phyloP scores from a whole-genome alignment of 1,284 basidiomycete species.

The Puccinia hordei region DNA sequence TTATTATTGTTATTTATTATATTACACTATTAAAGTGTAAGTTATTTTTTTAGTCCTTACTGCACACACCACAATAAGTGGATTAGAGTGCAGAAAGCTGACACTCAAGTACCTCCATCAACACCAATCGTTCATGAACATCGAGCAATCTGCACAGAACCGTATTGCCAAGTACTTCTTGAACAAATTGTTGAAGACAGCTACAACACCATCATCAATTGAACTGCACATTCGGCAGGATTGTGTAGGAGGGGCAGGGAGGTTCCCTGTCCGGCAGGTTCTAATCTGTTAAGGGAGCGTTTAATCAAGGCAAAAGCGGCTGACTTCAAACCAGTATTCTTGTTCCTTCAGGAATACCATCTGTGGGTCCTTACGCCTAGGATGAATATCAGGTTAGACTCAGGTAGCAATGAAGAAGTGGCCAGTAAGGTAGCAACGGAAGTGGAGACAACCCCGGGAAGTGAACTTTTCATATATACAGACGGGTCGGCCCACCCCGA shows the following conservation, averaged over 20 bases:
- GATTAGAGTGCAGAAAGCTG: too few species aligned
- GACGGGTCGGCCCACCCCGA: constrained; percentile 8
- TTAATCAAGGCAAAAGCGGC: not conserved
- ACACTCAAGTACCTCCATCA: too few species aligned
- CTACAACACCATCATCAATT: too few species aligned
- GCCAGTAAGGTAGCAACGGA: not conserved
- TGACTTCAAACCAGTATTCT: not conserved
- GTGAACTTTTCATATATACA: not conserved
- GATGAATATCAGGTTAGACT: not conserved
- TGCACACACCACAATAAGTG: too few species aligned
- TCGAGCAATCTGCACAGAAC: too few species aligned
- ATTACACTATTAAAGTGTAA: too few species aligned
- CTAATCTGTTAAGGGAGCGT: not conserved
- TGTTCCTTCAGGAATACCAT: not conserved
- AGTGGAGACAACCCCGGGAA: not conserved
- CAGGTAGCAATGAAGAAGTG: not conserved
- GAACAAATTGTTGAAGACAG: too few species aligned
- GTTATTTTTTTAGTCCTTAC: too few species aligned
- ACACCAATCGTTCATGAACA: too few species aligned
- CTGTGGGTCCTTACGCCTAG: not conserved
- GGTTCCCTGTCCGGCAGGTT: not conserved
- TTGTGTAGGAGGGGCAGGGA: not conserved
- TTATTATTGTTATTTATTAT: too few species aligned
- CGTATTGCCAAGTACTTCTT: too few species aligned
- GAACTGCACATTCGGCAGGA: too few species aligned